phyloP scores from a whole-genome alignment of 805 yeast species.

The Candida tallmaniae region DNA sequence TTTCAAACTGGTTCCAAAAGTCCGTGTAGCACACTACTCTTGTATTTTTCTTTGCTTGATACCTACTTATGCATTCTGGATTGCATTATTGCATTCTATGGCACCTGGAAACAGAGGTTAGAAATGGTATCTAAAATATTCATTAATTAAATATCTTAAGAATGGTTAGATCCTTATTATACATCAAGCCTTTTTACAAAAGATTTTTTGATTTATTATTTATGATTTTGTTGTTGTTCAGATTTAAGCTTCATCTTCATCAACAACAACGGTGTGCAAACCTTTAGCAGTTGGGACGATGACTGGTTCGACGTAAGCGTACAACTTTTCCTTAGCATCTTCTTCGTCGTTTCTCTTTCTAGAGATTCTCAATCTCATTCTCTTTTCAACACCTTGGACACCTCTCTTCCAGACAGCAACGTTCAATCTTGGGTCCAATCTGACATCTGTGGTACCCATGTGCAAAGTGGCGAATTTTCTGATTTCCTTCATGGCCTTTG shows the following conservation, averaged over 20 bases:
- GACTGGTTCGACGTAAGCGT: conserved; percentile 97
- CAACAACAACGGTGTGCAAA: conserved; percentile 92
- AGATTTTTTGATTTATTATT: background rate
- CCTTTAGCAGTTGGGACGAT: conserved; percentile 93
- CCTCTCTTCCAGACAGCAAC: conserved; percentile 99
- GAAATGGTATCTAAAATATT: conserved; percentile 5
- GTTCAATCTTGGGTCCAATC: conserved; percentile 98
- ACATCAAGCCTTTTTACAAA: conserved; percentile 10
- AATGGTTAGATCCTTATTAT: conserved; percentile 13
- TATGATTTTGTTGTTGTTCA: conserved; percentile 4
- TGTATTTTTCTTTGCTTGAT: too few species aligned
- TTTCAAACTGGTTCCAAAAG: background rate
- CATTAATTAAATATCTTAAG: conserved; percentile 2
- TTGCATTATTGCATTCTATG: too few species aligned
- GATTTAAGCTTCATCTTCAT: conserved; percentile 56
- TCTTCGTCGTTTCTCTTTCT: conserved; percentile 99
- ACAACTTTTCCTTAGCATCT: conserved; percentile 96
- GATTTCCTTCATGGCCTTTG: conserved; percentile 99
- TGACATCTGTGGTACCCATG: conserved; percentile 99
- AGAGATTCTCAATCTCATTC: conserved; percentile 97
- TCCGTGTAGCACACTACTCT: too few species aligned
- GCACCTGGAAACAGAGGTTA: too few species aligned
- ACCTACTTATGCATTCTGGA: too few species aligned
- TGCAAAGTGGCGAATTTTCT: conserved; percentile 97
- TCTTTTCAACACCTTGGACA: conserved; percentile 97